phyloP scores from a whole-genome alignment of 2,329 filamentous ascomycete species.

The Alternaria novae-zelandiae region DNA sequence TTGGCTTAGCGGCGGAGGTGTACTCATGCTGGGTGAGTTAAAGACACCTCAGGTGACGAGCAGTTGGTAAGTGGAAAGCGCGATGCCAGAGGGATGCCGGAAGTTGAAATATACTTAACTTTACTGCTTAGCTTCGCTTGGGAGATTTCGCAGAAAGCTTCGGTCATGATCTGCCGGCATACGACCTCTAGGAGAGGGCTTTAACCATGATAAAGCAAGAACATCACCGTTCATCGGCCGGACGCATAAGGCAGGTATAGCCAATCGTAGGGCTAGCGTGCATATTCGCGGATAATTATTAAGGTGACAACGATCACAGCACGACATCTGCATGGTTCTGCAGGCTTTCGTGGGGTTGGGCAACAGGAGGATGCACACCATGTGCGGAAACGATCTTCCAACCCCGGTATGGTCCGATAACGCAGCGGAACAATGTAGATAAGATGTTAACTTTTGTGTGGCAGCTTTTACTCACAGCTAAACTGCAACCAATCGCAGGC shows the following conservation, averaged over 20 bases:
- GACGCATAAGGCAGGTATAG: slow-evolving; percentile 8
- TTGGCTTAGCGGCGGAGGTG: slow-evolving; percentile 54
- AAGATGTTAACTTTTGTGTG: slow-evolving; percentile 25
- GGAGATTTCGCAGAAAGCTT: neutral
- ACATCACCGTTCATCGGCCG: slow-evolving; percentile 1
- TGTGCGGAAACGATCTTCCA: slow-evolving; percentile 18
- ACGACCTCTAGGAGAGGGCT: neutral
- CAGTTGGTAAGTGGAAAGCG: neutral
- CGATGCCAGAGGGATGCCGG: neutral
- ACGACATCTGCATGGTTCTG: slow-evolving; percentile 16
- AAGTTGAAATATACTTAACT: neutral
- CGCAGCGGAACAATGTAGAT: slow-evolving; percentile 21
- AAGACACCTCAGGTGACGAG: neutral
- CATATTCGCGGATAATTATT: neutral
- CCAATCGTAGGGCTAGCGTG: slow-evolving; percentile 7
- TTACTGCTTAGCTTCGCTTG: neutral
- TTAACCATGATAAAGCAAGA: slow-evolving; percentile 19
- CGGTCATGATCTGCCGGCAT: neutral
- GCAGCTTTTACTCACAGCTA: neutral
- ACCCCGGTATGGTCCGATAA: slow-evolving; percentile 10
- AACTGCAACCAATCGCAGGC: neutral
- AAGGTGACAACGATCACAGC: slow-evolving; percentile 9
- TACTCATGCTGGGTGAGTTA: neutral
- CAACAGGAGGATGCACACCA: slow-evolving; percentile 2
- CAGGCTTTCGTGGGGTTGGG: slow-evolving; percentile 5